Evolutionary conservation across 257 asterid species (phyloP), one percentile per base, ranked within the genome.

Genomic region (Avicennia marina): DNA sequence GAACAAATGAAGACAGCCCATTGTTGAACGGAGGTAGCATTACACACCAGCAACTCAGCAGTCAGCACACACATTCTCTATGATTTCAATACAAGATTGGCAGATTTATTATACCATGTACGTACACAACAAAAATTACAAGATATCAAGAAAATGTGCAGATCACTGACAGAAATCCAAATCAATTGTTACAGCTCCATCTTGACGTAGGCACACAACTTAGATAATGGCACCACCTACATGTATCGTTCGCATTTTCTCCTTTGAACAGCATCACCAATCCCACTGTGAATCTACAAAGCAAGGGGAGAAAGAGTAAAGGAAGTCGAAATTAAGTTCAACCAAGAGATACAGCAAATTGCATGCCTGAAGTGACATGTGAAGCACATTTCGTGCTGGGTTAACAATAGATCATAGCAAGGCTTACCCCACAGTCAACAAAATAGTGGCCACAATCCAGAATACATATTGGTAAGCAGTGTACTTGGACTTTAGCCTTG

Each of bases 201-300:
- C 58, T 72, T 18, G 86, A 79, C 45, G 89, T 86, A 7, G 94
- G 94, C 26, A 85, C 78, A 15, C 97, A 89, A 47, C 94, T 89
- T 56, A 89, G 68, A 63, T 85, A 83, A 63, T 89, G 94, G 65
- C 94, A 86, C 91, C 95, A 89, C 0, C 87, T 73, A 56, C 94
- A 86, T 18, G 71, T 83, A 41, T 81, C 95, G 21, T 89, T 89
- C 49, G 84, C 53, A 74, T 89, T 78, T 16, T 68, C 86, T 15
- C 95, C 97, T 6, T 78, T 89, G 41, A 86, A 77, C 68, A 89
- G 89, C 73, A 79, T 62, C 52, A 86, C 85, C 64, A 86, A 44
- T 27, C 87, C 89, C 10, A 47, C 58, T 0, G 77, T 72, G 59
- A 86, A 74, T 69, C 95, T 89, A 41, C 10, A 36, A 7, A 36